phyloP scores from a whole-genome alignment of 495 filamentous ascomycete species.

The Neurospora cerealis region DNA sequence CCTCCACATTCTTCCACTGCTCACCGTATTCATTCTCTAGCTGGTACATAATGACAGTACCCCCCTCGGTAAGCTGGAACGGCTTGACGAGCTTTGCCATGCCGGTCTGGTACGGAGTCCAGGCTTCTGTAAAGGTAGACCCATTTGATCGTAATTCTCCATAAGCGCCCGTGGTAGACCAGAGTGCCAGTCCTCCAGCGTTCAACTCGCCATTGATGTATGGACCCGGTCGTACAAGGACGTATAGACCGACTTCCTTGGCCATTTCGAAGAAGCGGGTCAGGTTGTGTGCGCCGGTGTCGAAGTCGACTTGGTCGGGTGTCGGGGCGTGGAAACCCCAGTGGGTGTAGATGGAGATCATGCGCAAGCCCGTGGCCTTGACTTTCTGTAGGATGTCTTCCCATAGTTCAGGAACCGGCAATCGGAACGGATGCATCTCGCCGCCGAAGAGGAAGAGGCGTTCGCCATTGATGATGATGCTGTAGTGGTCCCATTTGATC shows the following conservation, averaged over 20 bases:
- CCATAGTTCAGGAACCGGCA: slow-evolving; percentile 41
- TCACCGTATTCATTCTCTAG: slow-evolving; percentile 54
- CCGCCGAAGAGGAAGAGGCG: slow-evolving; percentile 47
- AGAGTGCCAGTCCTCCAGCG: slow-evolving; percentile 50
- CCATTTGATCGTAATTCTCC: slow-evolving; percentile 48
- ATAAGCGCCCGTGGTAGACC: slow-evolving; percentile 54
- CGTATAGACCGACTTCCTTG: slow-evolving; percentile 45
- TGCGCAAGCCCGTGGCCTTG: slow-evolving; percentile 43
- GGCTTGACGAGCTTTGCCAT: slow-evolving; percentile 38
- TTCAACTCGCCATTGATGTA: slow-evolving; percentile 51
- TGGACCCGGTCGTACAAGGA: slow-evolving; percentile 50
- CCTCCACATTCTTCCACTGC: slow-evolving; percentile 38
- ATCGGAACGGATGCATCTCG: slow-evolving; percentile 26
- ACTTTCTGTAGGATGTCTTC: slow-evolving; percentile 51
- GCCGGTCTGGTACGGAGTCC: slow-evolving; percentile 40
- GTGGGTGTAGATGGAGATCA: slow-evolving; percentile 44
- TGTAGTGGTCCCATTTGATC: slow-evolving; percentile 50
- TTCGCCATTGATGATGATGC: slow-evolving; percentile 47
- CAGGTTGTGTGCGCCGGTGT: slow-evolving; percentile 44
- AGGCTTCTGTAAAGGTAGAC: slow-evolving; percentile 45
- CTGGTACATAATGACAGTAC: slow-evolving; percentile 45
- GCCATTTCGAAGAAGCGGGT: slow-evolving; percentile 46
- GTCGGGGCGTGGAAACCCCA: slow-evolving; percentile 48
- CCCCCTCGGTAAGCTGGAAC: slow-evolving; percentile 46
- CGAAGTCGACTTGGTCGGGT: slow-evolving; percentile 44